Percentiles rank a stretch among this genome's conserved stretches.
phyloP scores from a whole-genome alignment of 2,329 filamentous ascomycete species.

The Dactylellina parvicollis region DNA sequence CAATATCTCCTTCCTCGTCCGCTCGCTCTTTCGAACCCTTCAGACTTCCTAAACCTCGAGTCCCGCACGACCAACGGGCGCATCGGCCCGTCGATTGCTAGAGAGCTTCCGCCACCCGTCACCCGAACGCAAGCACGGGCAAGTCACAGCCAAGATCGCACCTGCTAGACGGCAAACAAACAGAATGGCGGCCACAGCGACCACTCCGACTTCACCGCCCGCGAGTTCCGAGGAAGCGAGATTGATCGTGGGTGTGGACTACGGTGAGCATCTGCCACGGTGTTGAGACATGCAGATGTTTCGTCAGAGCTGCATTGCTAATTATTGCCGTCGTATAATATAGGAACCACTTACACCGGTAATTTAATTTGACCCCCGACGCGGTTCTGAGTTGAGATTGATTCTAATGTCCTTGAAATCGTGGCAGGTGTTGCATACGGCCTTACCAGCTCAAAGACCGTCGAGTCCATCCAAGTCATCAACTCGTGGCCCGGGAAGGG shows the following conservation, averaged over 20 bases:
- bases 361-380: conserved; percentile 2
- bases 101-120: too few species aligned
- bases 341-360: conserved; percentile 52
- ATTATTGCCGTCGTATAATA: neutral
- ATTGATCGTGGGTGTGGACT: conserved; percentile 52
- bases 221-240: conserved; percentile 44
- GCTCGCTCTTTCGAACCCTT: neutral
- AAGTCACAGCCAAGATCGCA: conserved; percentile 32
- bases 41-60: neutral
- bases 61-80: neutral
- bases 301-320: conserved; percentile 6
- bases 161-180: conserved; percentile 8
- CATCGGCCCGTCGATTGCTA: neutral
- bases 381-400: neutral
- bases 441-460: conserved; percentile 38
- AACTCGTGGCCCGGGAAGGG: conserved; percentile 50
- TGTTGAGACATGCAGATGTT: neutral
- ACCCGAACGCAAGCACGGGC: too few species aligned
- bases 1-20: neutral
- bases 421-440: conserved; percentile 41
- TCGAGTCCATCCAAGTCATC: conserved; percentile 48
- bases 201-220: neutral
- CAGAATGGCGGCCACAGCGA: conserved; percentile 10
- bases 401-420: neutral
- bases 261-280: conserved; percentile 22